Conservation (phyloP, 2,329 filamentous ascomycete genomes). For the Annulohypoxylon truncatum region DNA sequence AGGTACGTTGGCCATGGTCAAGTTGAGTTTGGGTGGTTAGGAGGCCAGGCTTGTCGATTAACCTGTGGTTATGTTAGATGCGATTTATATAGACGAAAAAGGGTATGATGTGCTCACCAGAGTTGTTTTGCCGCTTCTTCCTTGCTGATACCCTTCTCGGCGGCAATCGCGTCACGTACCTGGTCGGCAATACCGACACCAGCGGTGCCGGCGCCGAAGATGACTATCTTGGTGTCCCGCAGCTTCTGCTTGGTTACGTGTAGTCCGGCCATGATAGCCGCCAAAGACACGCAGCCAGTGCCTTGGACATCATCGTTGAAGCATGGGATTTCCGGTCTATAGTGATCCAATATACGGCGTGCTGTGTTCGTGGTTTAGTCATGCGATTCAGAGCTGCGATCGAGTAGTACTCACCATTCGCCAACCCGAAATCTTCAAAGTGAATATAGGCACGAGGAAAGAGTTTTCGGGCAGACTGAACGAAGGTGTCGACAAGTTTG, state of each 20-base stretch:
- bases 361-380: conserved; percentile 32
- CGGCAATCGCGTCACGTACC: conserved; percentile 80
- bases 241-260: conserved; percentile 75
- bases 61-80: conserved; percentile 60
- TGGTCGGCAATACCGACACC: conserved; percentile 90
- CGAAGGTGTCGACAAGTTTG: conserved; percentile 79
- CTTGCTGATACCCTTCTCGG: conserved; percentile 72
- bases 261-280: conserved; percentile 81
- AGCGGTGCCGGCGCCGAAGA: conserved; percentile 85
- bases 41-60: conserved; percentile 84
- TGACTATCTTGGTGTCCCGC: conserved; percentile 74
- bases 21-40: conserved; percentile 72
- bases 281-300: conserved; percentile 87
- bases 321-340: conserved; percentile 78
- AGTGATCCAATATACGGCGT: conserved; percentile 79
- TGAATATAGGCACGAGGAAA: conserved; percentile 88
- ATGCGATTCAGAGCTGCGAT: background rate
- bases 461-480: conserved; percentile 72
- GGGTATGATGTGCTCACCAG: conserved; percentile 64
- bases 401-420: conserved; percentile 64
- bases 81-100: background rate
- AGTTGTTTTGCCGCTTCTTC: conserved; percentile 84
- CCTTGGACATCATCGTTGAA: conserved; percentile 95
- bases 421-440: conserved; percentile 88
- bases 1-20: conserved; percentile 74